Percentiles rank a stretch among this genome's conserved stretches.
Conservation (phyloP, 805 yeast genomes). For the Spathaspora girioi region DNA sequence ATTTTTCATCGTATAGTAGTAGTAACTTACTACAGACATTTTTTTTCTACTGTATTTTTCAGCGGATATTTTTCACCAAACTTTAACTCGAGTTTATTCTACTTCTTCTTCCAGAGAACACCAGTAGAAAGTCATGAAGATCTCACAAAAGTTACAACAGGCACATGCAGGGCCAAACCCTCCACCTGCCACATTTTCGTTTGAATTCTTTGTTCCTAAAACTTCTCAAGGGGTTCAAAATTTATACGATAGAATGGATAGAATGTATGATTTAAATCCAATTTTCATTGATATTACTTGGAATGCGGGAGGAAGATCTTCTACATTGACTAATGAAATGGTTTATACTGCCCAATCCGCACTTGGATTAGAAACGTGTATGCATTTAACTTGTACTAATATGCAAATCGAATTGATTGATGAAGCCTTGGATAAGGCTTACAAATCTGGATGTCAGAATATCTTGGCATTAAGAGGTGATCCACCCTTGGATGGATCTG, state of each 20-base stretch:
- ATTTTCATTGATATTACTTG: constrained; percentile 94
- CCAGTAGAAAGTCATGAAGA: constrained; percentile 25
- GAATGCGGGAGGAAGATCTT: constrained; percentile 95
- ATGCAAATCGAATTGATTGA: constrained; percentile 83
- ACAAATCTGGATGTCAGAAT: constrained; percentile 89
- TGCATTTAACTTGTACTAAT: constrained; percentile 96
- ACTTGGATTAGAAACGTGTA: constrained; percentile 90
- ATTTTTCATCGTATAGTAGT: neutral
- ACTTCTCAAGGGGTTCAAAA: constrained; percentile 96
- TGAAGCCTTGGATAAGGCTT: constrained; percentile 80
- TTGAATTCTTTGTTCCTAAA: constrained; percentile 96
- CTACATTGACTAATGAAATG: constrained; percentile 84
- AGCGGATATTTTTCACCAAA: neutral
- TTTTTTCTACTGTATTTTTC: neutral
- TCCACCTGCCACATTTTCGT: constrained; percentile 75
- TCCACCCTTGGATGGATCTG: constrained; percentile 76
- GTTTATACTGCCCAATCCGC: constrained; percentile 88
- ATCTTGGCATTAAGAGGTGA: constrained; percentile 94
- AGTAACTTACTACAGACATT: neutral
- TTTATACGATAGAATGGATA: constrained; percentile 93
- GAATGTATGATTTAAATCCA: constrained; percentile 91
- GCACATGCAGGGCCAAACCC: constrained; percentile 38
- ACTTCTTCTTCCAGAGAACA: neutral
- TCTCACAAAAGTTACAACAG: constrained; percentile 38
- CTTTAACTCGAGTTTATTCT: neutral